Conservation (phyloP, 163 green algal species). For the Coccomyxa subellipsoidea region DNA sequence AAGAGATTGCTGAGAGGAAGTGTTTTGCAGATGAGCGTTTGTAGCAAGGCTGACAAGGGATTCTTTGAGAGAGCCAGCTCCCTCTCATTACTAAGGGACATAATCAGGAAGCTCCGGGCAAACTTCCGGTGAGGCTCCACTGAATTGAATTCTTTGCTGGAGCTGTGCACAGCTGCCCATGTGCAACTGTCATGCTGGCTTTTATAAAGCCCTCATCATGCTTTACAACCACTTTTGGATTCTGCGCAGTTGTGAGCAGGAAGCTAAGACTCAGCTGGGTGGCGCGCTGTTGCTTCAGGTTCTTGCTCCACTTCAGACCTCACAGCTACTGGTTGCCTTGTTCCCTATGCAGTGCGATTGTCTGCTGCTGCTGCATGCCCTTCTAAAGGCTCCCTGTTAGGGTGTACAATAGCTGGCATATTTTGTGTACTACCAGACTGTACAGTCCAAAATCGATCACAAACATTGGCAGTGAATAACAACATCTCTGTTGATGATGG, state of each 20-base stretch:
- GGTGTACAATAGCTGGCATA: too few relatives aligned
- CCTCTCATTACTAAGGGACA: not conserved
- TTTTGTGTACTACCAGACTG: too few relatives aligned
- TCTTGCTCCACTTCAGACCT: not conserved
- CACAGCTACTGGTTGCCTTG: not conserved
- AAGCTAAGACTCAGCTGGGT: not conserved
- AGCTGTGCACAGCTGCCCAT: too few relatives aligned
- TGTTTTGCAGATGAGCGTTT: not conserved
- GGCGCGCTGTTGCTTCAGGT: not conserved
- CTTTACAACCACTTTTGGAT: too few relatives aligned
- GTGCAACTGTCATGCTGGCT: too few relatives aligned
- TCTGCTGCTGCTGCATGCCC: not conserved
- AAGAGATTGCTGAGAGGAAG: not conserved
- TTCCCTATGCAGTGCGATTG: not conserved
- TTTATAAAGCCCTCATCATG: too few relatives aligned
- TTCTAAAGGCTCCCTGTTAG: not conserved
- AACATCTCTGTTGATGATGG: too few relatives aligned
- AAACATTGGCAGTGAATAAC: too few relatives aligned
- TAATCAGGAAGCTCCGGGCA: not conserved
- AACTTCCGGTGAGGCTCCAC: not conserved
- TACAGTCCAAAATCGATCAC: too few relatives aligned
- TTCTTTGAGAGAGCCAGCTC: not conserved
- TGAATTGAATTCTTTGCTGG: not conserved
- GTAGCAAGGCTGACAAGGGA: not conserved
- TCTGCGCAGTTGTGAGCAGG: not conserved